These are phyloP conservation scores for Poa annua DNA, from an alignment of 176 grass and related monocot species.

Conservation along the genomic window DNA sequence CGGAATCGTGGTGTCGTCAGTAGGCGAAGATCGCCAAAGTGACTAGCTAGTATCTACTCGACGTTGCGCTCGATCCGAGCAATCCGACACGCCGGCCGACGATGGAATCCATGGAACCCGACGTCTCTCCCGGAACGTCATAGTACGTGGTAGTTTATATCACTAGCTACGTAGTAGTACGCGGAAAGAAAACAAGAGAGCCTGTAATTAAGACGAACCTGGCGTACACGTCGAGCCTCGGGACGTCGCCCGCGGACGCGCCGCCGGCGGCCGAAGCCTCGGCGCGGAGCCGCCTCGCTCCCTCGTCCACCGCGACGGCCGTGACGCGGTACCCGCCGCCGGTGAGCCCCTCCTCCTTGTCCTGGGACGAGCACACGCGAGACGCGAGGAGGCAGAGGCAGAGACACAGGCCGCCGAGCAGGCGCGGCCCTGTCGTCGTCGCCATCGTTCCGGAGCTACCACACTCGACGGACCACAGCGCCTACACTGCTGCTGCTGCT, in stretches of 20 bases:
- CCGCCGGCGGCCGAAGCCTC: not conserved
- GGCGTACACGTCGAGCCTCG: conserved; percentile 28
- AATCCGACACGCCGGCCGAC: not conserved
- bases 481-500: too few species aligned
- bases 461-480: too few species aligned
- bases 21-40: too few species aligned
- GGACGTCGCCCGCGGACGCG: not conserved
- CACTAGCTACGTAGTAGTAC: too few species aligned
- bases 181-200: too few species aligned
- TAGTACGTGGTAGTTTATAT: too few species aligned
- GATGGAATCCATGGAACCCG: too few species aligned
- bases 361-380: not conserved
- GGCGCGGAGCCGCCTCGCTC: conserved; percentile 26
- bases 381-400: conserved; percentile 1
- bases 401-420: not conserved
- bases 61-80: not conserved
- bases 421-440: not conserved
- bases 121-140: too few species aligned
- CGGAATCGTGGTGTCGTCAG: too few species aligned
- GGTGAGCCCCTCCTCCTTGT: not conserved
- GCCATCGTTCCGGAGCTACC: not conserved
- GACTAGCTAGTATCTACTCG: not conserved
- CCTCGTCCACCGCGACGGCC: not conserved
- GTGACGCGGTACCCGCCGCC: conserved; percentile 31
- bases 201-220: not conserved